Base-by-base conservation (phyloP, 2,329 filamentous ascomycete species). In the Neoascochyta sp. region DNA sequence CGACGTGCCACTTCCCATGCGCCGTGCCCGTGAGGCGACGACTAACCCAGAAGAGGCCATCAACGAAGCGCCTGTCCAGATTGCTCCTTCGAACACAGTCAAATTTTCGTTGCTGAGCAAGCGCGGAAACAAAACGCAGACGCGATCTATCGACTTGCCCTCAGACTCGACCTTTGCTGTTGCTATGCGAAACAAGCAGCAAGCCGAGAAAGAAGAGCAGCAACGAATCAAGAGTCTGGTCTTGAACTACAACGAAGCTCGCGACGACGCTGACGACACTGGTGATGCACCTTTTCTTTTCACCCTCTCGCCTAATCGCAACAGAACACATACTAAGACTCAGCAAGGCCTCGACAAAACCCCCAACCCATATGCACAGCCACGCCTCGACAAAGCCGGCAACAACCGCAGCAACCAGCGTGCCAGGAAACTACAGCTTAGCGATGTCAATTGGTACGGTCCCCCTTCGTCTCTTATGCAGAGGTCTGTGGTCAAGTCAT, bases 221-320 rank as follows among this genome's bases (percentile, higher is more conserved):
- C 88, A 95, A 63, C 85, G 92, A 41, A 98, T 98, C 77, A 98
- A 98, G 70, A 95, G 87, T 54, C 74, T 98, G 24, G 92, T 98
- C 31, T 72, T 98, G 49, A 96, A 95, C 64, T 94, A 95, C 58
- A 52, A 52, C 37, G 92, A 98, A 66, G 78, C 95, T 57, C 81
- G 86, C 29, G 88, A 93, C 42, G 75, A 80, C 54, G 81, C 71
- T 48, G 86, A 93, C 29, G 55, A 64, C 57, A 81, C 88, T 44
- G 82, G 87, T 93, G 75, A 78, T 69, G 58, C 64, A 50, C 49
- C 52, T 31, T 58, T 62, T 53, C 41, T 30, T 55, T 71, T 62
- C 40, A 45, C 60, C 32, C 58, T 67, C 66, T 39, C 52, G 50
- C 47, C 62, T 49, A 61, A 73, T 66, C 57, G 52, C 47, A 65